Percentiles rank a stretch among this genome's conserved stretches.
Evolutionary conservation across 805 yeast genomes (phyloP).

Genomic region (Yarrowia yakushimensis): DNA sequence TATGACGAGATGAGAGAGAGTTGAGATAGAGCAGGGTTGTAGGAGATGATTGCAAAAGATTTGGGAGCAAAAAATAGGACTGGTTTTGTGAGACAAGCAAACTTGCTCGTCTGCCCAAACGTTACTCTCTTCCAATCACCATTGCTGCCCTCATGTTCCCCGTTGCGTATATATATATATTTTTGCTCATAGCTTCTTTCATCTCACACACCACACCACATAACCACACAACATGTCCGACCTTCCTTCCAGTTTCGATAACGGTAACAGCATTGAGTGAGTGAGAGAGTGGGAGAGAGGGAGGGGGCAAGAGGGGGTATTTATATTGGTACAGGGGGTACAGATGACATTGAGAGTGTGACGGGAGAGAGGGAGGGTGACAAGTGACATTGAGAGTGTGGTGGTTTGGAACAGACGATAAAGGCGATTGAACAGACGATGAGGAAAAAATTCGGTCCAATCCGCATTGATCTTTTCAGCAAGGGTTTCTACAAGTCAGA

Average conservation of each 20-base stretch:
- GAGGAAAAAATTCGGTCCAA: too few relatives aligned
- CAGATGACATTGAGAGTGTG: neutral
- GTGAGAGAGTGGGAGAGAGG: neutral
- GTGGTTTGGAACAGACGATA: neutral
- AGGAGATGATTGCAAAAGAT: neutral
- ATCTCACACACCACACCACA: neutral
- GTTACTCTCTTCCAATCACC: neutral
- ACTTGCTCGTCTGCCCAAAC: neutral
- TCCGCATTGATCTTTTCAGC: too few relatives aligned
- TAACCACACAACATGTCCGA: slow-evolving; percentile 16
- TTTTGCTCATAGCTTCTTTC: neutral
- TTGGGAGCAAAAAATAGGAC: neutral
- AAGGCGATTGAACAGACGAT: too few relatives aligned
- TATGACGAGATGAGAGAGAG: neutral
- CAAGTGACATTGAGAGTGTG: neutral
- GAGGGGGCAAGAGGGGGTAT: neutral
- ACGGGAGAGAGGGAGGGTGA: too few relatives aligned
- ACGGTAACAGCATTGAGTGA: slow-evolving; percentile 22
- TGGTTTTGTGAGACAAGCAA: neutral
- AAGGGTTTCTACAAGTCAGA: too few relatives aligned
- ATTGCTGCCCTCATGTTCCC: neutral
- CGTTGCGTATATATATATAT: neutral
- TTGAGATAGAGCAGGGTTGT: neutral
- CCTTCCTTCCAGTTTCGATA: slow-evolving; percentile 25
- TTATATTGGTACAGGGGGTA: neutral